phyloP scores from a whole-genome alignment of 108 stramenopile species.

The Cyclotella choctawhatcheeana region DNA sequence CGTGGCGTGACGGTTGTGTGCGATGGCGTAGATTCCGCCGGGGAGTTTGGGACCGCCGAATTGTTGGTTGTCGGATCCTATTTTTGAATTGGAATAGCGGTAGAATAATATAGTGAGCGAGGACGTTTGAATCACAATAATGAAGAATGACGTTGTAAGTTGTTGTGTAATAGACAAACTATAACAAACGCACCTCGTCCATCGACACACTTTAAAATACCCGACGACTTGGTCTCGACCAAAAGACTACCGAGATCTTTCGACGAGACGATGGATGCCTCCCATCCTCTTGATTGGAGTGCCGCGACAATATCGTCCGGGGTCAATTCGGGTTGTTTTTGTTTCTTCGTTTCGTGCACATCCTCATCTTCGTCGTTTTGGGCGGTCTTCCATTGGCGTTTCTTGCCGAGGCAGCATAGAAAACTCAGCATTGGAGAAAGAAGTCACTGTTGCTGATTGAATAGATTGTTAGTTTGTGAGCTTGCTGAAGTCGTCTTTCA shows the following conservation, averaged over 20 bases:
- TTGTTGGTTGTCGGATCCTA: conserved; percentile 16
- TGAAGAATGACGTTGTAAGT: neutral
- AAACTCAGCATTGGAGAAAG: too few relatives aligned
- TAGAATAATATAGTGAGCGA: neutral
- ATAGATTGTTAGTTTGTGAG: too few relatives aligned
- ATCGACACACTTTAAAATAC: conserved; percentile 36
- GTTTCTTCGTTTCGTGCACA: too few relatives aligned
- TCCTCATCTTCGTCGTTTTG: too few relatives aligned
- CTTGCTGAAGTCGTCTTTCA: too few relatives aligned
- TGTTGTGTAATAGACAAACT: neutral
- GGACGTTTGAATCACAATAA: too few relatives aligned
- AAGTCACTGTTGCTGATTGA: too few relatives aligned
- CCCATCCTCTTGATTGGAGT: conserved; percentile 30
- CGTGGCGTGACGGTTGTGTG: conserved; percentile 26
- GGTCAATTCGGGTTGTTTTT: too few relatives aligned
- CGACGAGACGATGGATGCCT: conserved; percentile 1
- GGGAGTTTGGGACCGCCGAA: conserved; percentile 26
- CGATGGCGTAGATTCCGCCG: conserved; percentile 38
- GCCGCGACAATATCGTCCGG: conserved; percentile 19
- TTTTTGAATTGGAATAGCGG: too few relatives aligned
- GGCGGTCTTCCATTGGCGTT: too few relatives aligned
- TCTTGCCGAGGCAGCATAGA: too few relatives aligned
- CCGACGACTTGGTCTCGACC: conserved; percentile 8
- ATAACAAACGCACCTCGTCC: conserved; percentile 14
- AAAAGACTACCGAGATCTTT: conserved; percentile 3